Base-by-base conservation (phyloP, 1,139 yeast species). In the Magnusiomyces tetraspermus region DNA sequence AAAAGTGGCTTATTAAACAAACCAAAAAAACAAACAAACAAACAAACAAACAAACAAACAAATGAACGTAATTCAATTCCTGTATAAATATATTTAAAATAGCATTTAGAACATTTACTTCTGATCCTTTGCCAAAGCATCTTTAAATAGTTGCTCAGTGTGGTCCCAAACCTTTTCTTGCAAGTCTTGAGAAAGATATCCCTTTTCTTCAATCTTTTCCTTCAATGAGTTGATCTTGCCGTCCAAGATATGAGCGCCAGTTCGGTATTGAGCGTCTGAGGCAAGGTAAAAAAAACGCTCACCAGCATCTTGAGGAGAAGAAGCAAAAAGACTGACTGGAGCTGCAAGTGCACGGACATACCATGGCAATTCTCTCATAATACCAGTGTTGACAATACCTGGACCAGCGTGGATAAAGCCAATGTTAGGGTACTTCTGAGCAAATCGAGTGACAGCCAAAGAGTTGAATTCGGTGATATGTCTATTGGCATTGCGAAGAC, bases 321-420 rank as follows among this genome's bases (percentile, higher is more conserved):
- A 49, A 1, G 54, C 53, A 36, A 58, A 44, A 24, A 10, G 8
- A 36, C 26, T 44, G 2, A 44, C 3, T 5, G 47, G 47, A 13
- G 37, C 23, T 2, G 22, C 23, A 8, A 22, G 4, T 22, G n/a
- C 8, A 3, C 47, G 36, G 17, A 30, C 37, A 30, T 44, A 44
- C 47, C 47, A 44, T 8, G 47, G 47, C 15, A 64, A 56, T 28
- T 56, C 57, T 21, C 65, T 53, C 21, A 45, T 26, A 37, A 62
- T 58, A 21, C 58, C 59, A 11, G 69, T 64, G 2, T 54, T 49
- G 42, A 66, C 68, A 5, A 59, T 1, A 11, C 70, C 70, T 5
- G 70, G 70, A 50, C 56, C 57, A 5, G 59, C 59, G 54, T 66
- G 70, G 36, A 55, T 52, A 49, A 66, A 66, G 5, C 59, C 51